These are phyloP conservation scores for Monosporascus sp. DNA, from an alignment of 2,329 filamentous ascomycete species.

Conservation along the genomic window DNA sequence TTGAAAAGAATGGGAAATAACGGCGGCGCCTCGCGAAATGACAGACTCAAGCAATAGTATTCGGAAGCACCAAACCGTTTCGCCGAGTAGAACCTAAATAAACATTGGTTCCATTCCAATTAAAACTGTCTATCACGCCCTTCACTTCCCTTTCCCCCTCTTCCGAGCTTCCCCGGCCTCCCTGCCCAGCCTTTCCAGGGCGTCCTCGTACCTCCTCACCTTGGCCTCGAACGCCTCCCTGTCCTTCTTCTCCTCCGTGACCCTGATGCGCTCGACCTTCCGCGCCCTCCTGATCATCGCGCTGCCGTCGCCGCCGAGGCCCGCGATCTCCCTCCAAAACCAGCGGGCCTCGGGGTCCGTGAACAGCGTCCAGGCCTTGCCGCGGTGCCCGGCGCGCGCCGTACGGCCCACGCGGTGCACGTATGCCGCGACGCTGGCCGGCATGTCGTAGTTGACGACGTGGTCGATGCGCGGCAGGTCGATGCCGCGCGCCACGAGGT, in stretches of 20 bases:
- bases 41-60: too few species aligned
- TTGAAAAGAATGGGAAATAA: too few species aligned
- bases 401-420: conserved; percentile 91
- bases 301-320: background rate
- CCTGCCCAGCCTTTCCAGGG: conserved; percentile 56
- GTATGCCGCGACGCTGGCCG: conserved; percentile 73
- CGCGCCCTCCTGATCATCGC: conserved; percentile 33
- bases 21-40: too few species aligned
- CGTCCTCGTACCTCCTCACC: conserved; percentile 45
- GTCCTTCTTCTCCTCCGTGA: conserved; percentile 32
- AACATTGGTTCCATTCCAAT: too few species aligned
- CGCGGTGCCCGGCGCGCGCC: conserved; percentile 70
- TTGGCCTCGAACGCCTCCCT: conserved; percentile 41
- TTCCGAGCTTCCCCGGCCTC: conserved; percentile 43
- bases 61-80: too few species aligned
- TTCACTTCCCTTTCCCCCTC: background rate
- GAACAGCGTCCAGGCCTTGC: conserved; percentile 82
- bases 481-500: conserved; percentile 87
- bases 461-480: conserved; percentile 75
- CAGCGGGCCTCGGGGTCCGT: conserved; percentile 78
- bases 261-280: conserved; percentile 42
- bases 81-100: too few species aligned
- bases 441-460: conserved; percentile 92
- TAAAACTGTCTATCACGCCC: background rate
- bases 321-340: conserved; percentile 82